Base-by-base conservation (phyloP, 306 rosid species). In the Luffa acutangula region DNA sequence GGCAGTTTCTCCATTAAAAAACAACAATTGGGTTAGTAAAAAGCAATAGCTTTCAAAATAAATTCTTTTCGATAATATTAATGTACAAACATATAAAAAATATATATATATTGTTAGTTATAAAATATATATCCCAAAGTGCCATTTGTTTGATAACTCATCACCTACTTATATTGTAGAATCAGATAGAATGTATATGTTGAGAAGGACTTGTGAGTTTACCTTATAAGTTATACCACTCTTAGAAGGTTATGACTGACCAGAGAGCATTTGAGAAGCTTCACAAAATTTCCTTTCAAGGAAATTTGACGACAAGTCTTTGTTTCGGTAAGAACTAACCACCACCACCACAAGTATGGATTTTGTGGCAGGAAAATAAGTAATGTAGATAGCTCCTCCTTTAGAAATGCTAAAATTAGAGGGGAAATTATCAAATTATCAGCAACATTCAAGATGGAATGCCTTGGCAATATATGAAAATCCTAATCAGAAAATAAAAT, bases 261-360 rank as follows among this genome's bases (percentile, higher is more conserved):
- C 79, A 81, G 97, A 88, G 82, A 92, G 80, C 64, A 88, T 81
- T 84, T 89, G 92, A 84, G 93, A 95, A 78, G 97, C 97, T 71
- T 90, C 97, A 6, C 88, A 90, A 75, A 85, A 92, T 86, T 89
- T 97, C 84, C 85, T 90, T 70, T 92, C 97, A 36, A 95, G 97
- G 86, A 87, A 89, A 76, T 83, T 77, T 48, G 91, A 87, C 7
- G 96, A 88, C 81, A 95, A 77, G 81, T 95, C 98, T 75, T 91
- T 90, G 88, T 92, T 95, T 78, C 91, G 97, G 82, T 89, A 92
- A 57, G 98, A 93, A 89, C 90, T 95, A 79, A 91, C 98, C 78
- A 89, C 90, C 85, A 95, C 91, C 67, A 89, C 89, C n/a, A n/a
- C n/a, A 67, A 56, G 81, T 78, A 95, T 89, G 78, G 91, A 76